Evolutionary conservation across 2,329 filamentous ascomycete genomes (phyloP).

Genomic region (Pseudogymnoascus sp.): DNA sequence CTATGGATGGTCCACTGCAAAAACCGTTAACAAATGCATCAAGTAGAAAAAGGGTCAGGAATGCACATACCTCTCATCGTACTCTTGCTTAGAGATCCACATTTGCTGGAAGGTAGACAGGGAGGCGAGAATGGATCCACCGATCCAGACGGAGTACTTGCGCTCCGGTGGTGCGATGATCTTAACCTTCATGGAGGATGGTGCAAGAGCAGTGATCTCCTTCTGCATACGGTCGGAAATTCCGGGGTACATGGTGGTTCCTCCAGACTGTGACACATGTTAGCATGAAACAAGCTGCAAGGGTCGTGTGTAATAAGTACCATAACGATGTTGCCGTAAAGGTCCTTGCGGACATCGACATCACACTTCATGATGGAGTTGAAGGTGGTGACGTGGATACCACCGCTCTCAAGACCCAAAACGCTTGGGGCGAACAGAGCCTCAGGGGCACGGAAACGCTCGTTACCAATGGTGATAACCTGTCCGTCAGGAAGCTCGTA

Average conservation of each 20-base stretch:
- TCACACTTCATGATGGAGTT: conserved; percentile 99
- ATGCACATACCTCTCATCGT: conserved; percentile 36
- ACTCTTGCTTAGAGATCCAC: conserved; percentile 99
- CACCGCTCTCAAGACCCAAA: conserved; percentile 94
- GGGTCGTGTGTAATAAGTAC: conserved; percentile 48
- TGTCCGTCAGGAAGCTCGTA: conserved; percentile 99
- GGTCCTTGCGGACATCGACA: conserved; percentile 99
- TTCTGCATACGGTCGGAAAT: conserved; percentile 99
- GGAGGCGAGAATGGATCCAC: conserved; percentile 99
- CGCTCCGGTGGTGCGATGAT: conserved; percentile 99
- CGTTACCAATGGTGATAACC: conserved; percentile 99
- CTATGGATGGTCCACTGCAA: conserved; percentile 99
- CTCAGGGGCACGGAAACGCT: conserved; percentile 99
- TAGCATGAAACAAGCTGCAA: conserved; percentile 12
- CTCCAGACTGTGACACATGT: conserved; percentile 68
- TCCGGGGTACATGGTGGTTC: conserved; percentile 99
- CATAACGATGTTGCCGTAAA: conserved; percentile 99
- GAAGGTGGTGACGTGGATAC: conserved; percentile 99
- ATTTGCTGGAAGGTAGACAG: conserved; percentile 99
- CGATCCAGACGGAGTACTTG: conserved; percentile 99
- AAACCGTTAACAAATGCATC: conserved; percentile 47
- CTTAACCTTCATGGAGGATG: conserved; percentile 99
- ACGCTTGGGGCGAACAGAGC: conserved; percentile 99
- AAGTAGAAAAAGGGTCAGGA: neutral
- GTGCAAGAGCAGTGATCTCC: conserved; percentile 98